Base-by-base conservation (phyloP, 2,329 filamentous ascomycete species). In the Colletotrichum agaves region DNA sequence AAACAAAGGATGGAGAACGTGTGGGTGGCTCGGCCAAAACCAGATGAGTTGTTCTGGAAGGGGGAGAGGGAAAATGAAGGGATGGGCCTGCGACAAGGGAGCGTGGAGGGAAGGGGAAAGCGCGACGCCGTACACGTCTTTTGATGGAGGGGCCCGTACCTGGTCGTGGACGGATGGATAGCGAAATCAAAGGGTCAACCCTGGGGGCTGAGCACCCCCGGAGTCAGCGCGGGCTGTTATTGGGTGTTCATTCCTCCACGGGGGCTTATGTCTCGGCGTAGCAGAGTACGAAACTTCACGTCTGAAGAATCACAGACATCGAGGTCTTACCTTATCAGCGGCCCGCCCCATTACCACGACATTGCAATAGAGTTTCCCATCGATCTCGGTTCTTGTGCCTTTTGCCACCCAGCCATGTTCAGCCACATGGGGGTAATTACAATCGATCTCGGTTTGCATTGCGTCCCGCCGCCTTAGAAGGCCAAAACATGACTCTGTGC, bases 61-160 rank as follows among this genome's bases (percentile, higher is more conserved):
- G 62, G 65, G 66, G 62, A 67, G 47, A 67, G 44, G 46, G 66
- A 69, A 69, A 69, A 69, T 62, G 66, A 69, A 69, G 66, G 66
- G 66, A 69, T 65, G 56, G 56, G 56, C 66, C 57, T 66, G 66
- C 57, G 62, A 67, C 66, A 69, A 43, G 56, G 63, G 66, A 58
- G 63, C 27, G 50, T 21, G 19, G 58, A 41, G 44, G 35, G 66
- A 66, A 67, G 62, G 63, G 62, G 55, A 55, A 67, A 46, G 66
- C 63, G 56, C 63, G 66, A 69, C 66, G 67, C 56, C 46, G 60
- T 33, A 23, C 47, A 50, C 47, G 47, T 31, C 27, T 61, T 53
- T 58, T 63, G 37, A 46, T 52, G 33, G 57, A 56, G 61, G 61
- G 53, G 61, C 63, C 19, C 19, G 19, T 27, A 47, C 43, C 44